These are phyloP conservation scores for Xylaria sp. DNA, from an alignment of 2,329 filamentous ascomycete genomes.

Conservation along the genomic window DNA sequence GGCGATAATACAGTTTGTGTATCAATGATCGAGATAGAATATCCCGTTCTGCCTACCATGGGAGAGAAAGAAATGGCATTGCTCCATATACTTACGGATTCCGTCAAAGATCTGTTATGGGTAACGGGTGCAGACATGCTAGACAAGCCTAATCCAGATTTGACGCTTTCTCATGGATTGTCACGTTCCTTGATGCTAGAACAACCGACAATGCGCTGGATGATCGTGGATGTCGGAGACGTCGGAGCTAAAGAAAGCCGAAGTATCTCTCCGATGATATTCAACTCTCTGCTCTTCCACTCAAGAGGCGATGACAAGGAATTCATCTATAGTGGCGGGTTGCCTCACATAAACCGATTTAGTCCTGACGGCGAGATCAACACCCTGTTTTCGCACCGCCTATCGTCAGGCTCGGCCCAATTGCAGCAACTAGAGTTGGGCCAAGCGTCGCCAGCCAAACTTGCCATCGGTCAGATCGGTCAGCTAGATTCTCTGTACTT, in stretches of 20 bases:
- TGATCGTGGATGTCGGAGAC: slow-evolving; percentile 29
- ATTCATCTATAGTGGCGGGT: neutral
- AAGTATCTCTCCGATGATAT: neutral
- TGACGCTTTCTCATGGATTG: slow-evolving; percentile 31
- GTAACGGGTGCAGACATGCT: slow-evolving; percentile 33
- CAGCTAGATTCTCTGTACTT: neutral
- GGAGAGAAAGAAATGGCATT: neutral
- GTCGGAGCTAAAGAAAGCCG: neutral
- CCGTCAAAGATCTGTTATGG: slow-evolving; percentile 31
- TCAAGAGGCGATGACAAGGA: neutral
- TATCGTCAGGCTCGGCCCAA: neutral
- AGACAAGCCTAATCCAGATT: slow-evolving; percentile 19
- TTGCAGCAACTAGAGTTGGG: neutral
- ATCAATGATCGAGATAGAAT: neutral
- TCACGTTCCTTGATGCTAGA: slow-evolving; percentile 38
- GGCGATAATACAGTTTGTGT: neutral
- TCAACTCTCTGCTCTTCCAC: neutral
- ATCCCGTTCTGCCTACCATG: neutral
- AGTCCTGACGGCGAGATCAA: neutral
- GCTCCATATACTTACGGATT: neutral
- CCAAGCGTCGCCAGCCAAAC: neutral
- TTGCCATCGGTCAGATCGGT: neutral
- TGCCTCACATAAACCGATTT: neutral
- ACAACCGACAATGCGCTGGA: slow-evolving; percentile 29
- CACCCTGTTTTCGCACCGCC: neutral